Evolutionary conservation across 257 asterid species (phyloP).

Genomic region (Solanum medicagineum): DNA sequence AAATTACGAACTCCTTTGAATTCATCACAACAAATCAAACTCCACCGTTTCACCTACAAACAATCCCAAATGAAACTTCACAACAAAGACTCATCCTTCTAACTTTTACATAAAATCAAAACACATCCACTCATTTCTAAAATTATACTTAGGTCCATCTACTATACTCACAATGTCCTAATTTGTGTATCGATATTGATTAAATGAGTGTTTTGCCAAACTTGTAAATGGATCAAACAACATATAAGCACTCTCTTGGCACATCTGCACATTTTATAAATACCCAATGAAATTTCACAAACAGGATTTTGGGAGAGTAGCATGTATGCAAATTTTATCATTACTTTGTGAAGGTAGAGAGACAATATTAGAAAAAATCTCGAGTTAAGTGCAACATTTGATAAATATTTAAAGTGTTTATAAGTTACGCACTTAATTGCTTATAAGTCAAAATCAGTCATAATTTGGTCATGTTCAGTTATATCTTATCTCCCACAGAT

Average conservation of each 20-base stretch:
- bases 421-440: background rate
- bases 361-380: no score
- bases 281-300: background rate
- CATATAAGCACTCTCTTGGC: background rate
- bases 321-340: no score
- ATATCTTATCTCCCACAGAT: background rate
- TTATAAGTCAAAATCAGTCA: background rate
- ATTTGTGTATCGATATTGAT: background rate
- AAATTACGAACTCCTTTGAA: background rate
- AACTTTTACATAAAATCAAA: background rate
- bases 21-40: background rate
- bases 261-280: background rate
- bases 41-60: background rate
- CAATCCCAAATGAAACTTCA: background rate
- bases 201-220: rapidly evolving
- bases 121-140: background rate
- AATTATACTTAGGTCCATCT: background rate
- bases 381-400: background rate
- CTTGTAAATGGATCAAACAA: background rate
- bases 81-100: background rate
- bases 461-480: background rate
- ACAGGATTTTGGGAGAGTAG: rapidly evolving
- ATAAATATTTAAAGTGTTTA: background rate
- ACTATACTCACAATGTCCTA: rapidly evolving
- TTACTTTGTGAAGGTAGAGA: no score